Evolutionary conservation across 2,329 filamentous ascomycete species (phyloP).

Genomic region (Clarireedia hainanense): DNA sequence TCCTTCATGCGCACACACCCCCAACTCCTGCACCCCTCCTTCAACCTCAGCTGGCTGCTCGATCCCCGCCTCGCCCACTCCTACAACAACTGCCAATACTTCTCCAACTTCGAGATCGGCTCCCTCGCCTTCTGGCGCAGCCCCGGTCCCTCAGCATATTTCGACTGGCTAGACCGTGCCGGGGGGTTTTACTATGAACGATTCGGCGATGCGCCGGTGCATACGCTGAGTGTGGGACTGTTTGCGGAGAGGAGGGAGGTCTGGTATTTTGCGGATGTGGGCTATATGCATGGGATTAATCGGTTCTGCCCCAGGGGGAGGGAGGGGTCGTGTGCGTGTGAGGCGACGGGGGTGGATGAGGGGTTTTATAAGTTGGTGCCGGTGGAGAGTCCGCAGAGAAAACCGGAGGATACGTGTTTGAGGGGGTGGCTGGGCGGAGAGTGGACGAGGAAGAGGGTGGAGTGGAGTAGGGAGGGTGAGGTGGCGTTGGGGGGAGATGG

Average conservation of each 20-base stretch:
- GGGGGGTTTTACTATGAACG: conserved; percentile 98
- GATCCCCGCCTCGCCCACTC: conserved; percentile 63
- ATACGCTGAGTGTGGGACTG: conserved; percentile 82
- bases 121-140: conserved; percentile 87
- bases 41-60: conserved; percentile 81
- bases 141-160: conserved; percentile 66
- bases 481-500: conserved; percentile 37
- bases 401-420: conserved; percentile 39
- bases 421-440: conserved; percentile 36
- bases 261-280: conserved; percentile 97
- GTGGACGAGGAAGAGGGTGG: conserved; percentile 36
- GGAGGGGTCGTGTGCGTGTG: conserved; percentile 33
- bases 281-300: conserved; percentile 72
- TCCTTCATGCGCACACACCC: conserved; percentile 84
- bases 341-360: conserved; percentile 37
- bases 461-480: conserved; percentile 35
- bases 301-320: conserved; percentile 31
- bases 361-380: conserved; percentile 41
- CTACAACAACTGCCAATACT: conserved; percentile 98
- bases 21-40: conserved; percentile 72
- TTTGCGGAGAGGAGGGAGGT: conserved; percentile 85
- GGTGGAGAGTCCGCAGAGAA: conserved; percentile 38
- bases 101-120: conserved; percentile 98
- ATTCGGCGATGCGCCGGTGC: conserved; percentile 93
- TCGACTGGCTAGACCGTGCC: conserved; percentile 75